These are phyloP conservation scores for Xylaria castorea DNA, from an alignment of 495 filamentous ascomycete genomes.

Conservation along the genomic window DNA sequence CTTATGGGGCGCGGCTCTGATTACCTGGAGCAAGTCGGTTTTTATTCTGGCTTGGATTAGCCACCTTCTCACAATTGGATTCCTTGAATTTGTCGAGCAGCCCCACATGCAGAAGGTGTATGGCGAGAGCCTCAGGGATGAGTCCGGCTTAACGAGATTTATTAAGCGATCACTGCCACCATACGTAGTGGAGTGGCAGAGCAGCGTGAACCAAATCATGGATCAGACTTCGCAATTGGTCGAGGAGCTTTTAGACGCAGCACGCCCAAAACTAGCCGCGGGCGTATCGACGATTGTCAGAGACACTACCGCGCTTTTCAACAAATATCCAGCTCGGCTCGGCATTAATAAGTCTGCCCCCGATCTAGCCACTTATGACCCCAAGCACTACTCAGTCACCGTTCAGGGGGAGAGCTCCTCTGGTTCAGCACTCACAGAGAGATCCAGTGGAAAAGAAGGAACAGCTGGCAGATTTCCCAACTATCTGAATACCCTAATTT, in stretches of 20 bases:
- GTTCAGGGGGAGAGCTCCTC: slow-evolving; percentile 70
- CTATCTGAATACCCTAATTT: slow-evolving; percentile 71
- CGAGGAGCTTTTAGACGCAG: slow-evolving; percentile 87
- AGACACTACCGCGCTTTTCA: slow-evolving; percentile 88
- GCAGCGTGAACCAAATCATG: slow-evolving; percentile 85
- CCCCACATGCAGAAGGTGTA: slow-evolving; percentile 99
- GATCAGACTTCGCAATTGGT: slow-evolving; percentile 84
- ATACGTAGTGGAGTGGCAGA: slow-evolving; percentile 73
- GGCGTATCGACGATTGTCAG: slow-evolving; percentile 86
- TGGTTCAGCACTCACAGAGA: slow-evolving; percentile 54
- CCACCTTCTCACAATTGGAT: slow-evolving; percentile 81
- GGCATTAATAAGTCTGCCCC: slow-evolving; percentile 82
- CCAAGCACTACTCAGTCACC: slow-evolving; percentile 78
- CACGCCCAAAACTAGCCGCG: slow-evolving; percentile 84
- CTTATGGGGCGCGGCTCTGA: slow-evolving; percentile 94
- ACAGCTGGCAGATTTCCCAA: slow-evolving; percentile 51
- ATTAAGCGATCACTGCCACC: slow-evolving; percentile 86
- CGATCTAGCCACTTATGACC: slow-evolving; percentile 83
- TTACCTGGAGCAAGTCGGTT: slow-evolving; percentile 83
- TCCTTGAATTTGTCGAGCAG: slow-evolving; percentile 92
- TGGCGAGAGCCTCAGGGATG: slow-evolving; percentile 78
- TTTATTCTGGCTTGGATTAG: slow-evolving; percentile 84
- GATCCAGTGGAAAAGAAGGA: slow-evolving; percentile 57
- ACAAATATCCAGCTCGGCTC: slow-evolving; percentile 85
- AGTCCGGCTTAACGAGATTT: slow-evolving; percentile 90